Base-by-base conservation (phyloP, 2,329 filamentous ascomycete genomes). In the Fonsecaea erecta region DNA sequence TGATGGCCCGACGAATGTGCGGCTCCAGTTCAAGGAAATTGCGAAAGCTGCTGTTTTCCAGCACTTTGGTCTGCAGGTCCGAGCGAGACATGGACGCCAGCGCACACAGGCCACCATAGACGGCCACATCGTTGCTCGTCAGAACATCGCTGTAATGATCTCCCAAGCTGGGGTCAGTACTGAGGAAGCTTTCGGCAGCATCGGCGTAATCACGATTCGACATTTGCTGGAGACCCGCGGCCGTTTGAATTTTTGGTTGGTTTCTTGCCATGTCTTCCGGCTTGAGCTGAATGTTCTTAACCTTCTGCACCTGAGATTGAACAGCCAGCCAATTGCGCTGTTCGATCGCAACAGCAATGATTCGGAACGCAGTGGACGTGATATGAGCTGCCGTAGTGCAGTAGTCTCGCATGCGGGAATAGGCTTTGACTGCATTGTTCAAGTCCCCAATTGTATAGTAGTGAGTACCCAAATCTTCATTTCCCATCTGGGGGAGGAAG, bases 1-100 rank as follows among this genome's bases (percentile, higher is more conserved):
- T 87, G 71, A 99, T 90, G 12, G 95, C 94, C 64, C 93, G 93
- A 69, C 95, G 91, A 68, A 99, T 90, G 73, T 98, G 94, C 2
- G 94, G 93, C 77, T 98, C 95, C 0, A 96, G 84, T 76, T 98
- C 95, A 14, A 99, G 85, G 75, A 95, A 97, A 52, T 86, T 87
- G 59, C 95, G 90, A 80, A 99, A 99, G 11, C 84, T 82, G 35
- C 82, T 81, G 74, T 92, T 96, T 40, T 95, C 91, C 0, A 99
- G 85, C 1, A 98, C 92, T 6, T 83, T 82, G 5, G 79, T 80
- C 75, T 95, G 90, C 24, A 99, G 83, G 67, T 92, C 88, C 7
- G 83, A 81, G 54, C 95, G 87, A 65, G 91, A 85, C 90, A 98
- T 96, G 1, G 92, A 93, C 28, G 94, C 94, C 26, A 99, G 85